These are phyloP conservation scores for Penicillium bialowiezense DNA, from an alignment of 495 filamentous ascomycete genomes.

Conservation along the genomic window DNA sequence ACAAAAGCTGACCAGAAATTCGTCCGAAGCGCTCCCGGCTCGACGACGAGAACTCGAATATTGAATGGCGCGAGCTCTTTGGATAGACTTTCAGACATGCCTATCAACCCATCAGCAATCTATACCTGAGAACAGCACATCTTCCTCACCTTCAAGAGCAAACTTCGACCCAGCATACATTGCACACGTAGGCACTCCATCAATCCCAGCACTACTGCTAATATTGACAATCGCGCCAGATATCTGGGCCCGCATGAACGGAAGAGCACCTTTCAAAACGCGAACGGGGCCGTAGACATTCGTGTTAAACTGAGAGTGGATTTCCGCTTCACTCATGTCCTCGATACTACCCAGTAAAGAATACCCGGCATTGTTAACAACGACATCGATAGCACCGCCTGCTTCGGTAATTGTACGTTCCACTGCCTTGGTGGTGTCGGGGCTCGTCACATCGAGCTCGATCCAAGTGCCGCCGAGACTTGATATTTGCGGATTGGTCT, in stretches of 20 bases:
- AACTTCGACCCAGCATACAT: slow-evolving; percentile 55
- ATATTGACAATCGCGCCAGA: slow-evolving; percentile 47
- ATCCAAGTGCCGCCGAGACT: slow-evolving; percentile 17
- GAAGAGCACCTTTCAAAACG: slow-evolving; percentile 43
- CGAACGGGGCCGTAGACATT: slow-evolving; percentile 52
- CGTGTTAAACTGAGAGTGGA: slow-evolving; percentile 22
- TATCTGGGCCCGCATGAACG: slow-evolving; percentile 41
- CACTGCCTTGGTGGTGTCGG: slow-evolving; percentile 19
- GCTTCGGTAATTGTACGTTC: slow-evolving; percentile 10
- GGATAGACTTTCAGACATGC: slow-evolving; percentile 33
- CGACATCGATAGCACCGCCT: slow-evolving; percentile 19
- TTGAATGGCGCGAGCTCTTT: slow-evolving; percentile 34
- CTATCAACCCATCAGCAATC: slow-evolving; percentile 1
- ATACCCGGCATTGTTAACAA: slow-evolving; percentile 36
- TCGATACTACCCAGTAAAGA: slow-evolving; percentile 20
- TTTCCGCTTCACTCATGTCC: slow-evolving; percentile 24
- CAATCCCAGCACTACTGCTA: slow-evolving; percentile 43
- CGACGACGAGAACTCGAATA: slow-evolving; percentile 47
- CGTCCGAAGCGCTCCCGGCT: slow-evolving; percentile 51
- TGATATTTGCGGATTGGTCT: slow-evolving; percentile 11
- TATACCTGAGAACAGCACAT: background rate
- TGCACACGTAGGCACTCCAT: slow-evolving; percentile 34
- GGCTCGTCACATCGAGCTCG: slow-evolving; percentile 42
- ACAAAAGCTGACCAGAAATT: slow-evolving; percentile 14
- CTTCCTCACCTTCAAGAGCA: slow-evolving; percentile 42